These are phyloP conservation scores for Urostyla sp. DNA, from an alignment of 73 alveolate genomes.

Conservation along the genomic window DNA sequence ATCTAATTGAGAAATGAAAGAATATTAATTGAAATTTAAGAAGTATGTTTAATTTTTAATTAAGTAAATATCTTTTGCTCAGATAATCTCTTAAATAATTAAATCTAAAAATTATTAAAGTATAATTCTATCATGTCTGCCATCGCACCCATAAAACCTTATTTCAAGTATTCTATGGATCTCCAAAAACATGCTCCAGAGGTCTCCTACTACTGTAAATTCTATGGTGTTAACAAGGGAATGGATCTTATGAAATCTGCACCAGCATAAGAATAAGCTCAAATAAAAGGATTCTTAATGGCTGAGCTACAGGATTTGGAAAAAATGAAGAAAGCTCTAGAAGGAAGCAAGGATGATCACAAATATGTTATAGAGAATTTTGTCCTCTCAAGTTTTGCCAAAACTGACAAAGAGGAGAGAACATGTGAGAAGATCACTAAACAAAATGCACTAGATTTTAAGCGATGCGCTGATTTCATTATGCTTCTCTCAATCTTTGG, in stretches of 20 bases:
- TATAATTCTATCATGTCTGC: conserved; percentile 42
- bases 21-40: too few relatives aligned
- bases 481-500: conserved; percentile 34
- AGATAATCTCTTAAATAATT: background rate
- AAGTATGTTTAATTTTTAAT: too few relatives aligned
- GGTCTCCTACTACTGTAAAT: conserved; percentile 51
- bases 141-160: conserved; percentile 49
- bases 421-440: conserved; percentile 31
- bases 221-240: conserved; percentile 59
- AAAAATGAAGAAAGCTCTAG: conserved; percentile 15
- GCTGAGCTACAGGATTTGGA: conserved; percentile 33
- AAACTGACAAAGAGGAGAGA: conserved; percentile 55
- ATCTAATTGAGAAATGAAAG: background rate
- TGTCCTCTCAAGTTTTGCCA: conserved; percentile 46
- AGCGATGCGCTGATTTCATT: conserved; percentile 52
- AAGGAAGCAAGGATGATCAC: conserved; percentile 46
- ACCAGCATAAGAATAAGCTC: conserved; percentile 23
- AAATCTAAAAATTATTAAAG: too few relatives aligned
- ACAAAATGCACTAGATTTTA: conserved; percentile 51
- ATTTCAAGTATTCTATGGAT: conserved; percentile 53
- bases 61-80: too few relatives aligned
- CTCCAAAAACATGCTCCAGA: conserved; percentile 16
- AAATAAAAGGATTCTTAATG: conserved; percentile 41
- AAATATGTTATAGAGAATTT: conserved; percentile 31
- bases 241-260: conserved; percentile 26